Base-by-base conservation (phyloP, 257 asterid species). In the Solanum chiquidenum region DNA sequence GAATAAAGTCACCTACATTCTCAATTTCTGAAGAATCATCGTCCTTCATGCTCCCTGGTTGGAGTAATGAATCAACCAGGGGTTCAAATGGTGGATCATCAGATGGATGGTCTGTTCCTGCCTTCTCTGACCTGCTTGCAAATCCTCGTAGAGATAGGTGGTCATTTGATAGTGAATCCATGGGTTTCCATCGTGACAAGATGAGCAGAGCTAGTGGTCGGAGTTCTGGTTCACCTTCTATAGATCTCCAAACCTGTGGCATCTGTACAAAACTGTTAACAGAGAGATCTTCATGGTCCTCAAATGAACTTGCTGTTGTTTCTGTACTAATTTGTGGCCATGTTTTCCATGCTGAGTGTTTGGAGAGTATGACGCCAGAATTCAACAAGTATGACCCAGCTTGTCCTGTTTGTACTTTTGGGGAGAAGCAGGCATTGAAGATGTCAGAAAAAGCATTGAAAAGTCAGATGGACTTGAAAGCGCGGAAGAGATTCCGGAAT, bases 161-260 rank as follows among this genome's bases (percentile, higher is more conserved):
- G 99, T 97, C 99, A 87, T 97, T 96, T 79, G 99, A 97, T 88
- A 97, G 99, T 85, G 99, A 94, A 85, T 80, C 93, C 29, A 93
- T 93, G 7, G 90, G 94, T 85, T 91, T 94, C 83, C 85, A 91
- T 82, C 93, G 93, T 62, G 99, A 94, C 66, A 95, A 91, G 90
- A 55, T 93, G 38, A 76, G 91, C 44, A 92, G 94, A 92, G 91
- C 94, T 62, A 90, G 94, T 87, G 93, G 95, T 55, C 93, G 83
- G 86, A 90, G 88, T 91, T 93, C 94, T 9, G 90, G 91, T 71
- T 92, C 92, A 29, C 88, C 89, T 71, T 91, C 95, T 34, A 83
- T 92, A 72, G 98, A 95, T 87, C 93, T 92, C 88, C 99, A 93
- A 90, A 87, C 92, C 35, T 96, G 99, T 91, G 98, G 99, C 79